phyloP scores from a whole-genome alignment of 176 grass and related monocot species.

The Oryza brachyantha region DNA sequence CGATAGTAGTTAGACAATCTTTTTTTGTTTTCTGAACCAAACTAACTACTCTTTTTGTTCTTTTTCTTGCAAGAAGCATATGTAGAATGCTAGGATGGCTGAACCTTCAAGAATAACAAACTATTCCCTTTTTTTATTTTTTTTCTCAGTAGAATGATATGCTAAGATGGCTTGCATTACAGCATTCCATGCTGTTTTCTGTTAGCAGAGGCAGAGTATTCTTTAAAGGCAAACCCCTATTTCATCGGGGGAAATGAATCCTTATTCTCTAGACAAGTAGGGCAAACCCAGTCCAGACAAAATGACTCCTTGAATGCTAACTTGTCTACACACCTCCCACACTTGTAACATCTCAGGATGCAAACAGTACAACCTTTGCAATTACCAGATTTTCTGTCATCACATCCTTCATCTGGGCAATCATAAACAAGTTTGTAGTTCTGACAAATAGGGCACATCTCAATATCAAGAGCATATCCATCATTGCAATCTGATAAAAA shows the following conservation, averaged over 20 bases:
- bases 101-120: slow-evolving; percentile 24
- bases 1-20: background rate
- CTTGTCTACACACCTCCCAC: slow-evolving; percentile 72
- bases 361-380: slow-evolving; percentile 77
- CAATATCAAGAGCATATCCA: slow-evolving; percentile 69
- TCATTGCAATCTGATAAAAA: slow-evolving; percentile 56
- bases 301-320: slow-evolving; percentile 67
- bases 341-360: slow-evolving; percentile 61
- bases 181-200: background rate
- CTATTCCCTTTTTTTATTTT: background rate
- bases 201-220: slow-evolving; percentile 5
- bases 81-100: slow-evolving; percentile 16
- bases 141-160: slow-evolving; percentile 13
- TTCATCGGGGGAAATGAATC: background rate
- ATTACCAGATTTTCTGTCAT: slow-evolving; percentile 20
- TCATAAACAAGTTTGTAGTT: slow-evolving; percentile 84
- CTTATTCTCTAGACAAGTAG: slow-evolving; percentile 32
- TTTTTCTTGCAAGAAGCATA: slow-evolving; percentile 31
- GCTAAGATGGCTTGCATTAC: slow-evolving; percentile 6
- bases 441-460: slow-evolving; percentile 64
- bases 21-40: background rate
- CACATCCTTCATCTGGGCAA: slow-evolving; percentile 68
- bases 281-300: slow-evolving; percentile 54
- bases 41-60: background rate
- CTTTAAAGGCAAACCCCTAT: slow-evolving; percentile 21